Evolutionary conservation across 2,329 filamentous ascomycete species (phyloP), one percentile per base, ranked within the genome.

Genomic region (Cercospora sp.): DNA sequence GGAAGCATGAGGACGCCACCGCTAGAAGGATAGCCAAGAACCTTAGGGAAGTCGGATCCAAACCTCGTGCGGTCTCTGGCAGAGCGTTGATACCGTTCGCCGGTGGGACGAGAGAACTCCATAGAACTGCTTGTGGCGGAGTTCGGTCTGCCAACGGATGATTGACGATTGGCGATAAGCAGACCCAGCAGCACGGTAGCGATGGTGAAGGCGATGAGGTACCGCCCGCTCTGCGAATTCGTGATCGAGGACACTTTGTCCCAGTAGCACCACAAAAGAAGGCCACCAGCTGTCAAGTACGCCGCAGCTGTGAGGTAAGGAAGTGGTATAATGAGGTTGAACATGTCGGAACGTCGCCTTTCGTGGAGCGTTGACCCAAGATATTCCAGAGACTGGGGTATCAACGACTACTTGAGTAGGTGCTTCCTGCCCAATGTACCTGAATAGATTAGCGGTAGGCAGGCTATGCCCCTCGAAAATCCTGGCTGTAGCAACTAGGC

Each of bases 211-310:
- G 43, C 28, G 45, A 53, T 1, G 0, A 63, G 9, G 37, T 10
- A 43, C 6, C 37, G 34, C 28, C 21, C 37, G 13, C 59, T 21
- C 7, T 45, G 59, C 13, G 12, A n/a, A 26, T 63, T 63, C 8
- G 30, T 55, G 13, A 18, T 55, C 43, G 16, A 32, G 43, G 43
- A 16, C 4, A 63, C 13, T 51, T 55, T 26, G 45, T 53, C 45
- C 61, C 43, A 53, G 61, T n/a, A 53, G 30, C 24, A 63, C 61
- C 53, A 58, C 28, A 8, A 16, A 32, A 62, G 2, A 45, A 62
- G 18, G 1, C 60, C 21, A 16, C 60, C 60, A 21, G 60, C 37
- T 28, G 60, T 40, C 37, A 62, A 18, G 4, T 62, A 62, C 3
- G 24, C 30, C 40, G 60, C 60, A 43, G 60, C 10, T 62, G 21